Evolutionary conservation across 345 rosid genomes (phyloP).

Genomic region (Aethionema arabicum): DNA sequence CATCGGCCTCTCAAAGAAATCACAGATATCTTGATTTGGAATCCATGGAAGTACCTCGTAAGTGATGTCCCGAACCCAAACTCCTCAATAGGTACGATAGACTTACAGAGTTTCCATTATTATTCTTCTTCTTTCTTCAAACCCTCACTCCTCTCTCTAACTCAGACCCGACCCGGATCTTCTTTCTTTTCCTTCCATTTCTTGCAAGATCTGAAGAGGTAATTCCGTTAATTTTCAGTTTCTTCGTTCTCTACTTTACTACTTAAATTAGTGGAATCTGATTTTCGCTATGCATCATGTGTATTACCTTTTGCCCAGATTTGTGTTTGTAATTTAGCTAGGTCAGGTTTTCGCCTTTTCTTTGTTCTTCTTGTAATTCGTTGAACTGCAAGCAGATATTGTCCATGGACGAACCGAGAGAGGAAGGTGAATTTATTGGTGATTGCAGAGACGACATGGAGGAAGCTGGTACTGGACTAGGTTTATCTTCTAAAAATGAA

Average conservation of each 20-base stretch:
- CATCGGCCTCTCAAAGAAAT: too few species aligned
- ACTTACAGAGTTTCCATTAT: too few species aligned
- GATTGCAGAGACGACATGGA: conserved; percentile 22
- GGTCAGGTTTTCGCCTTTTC: background rate
- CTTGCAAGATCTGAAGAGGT: conserved; percentile 15
- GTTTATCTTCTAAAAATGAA: conserved; percentile 22
- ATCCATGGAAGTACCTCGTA: too few species aligned
- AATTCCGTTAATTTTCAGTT: conserved; percentile 3
- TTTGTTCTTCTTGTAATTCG: conserved; percentile 1
- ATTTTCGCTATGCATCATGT: background rate
- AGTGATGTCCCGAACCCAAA: too few species aligned
- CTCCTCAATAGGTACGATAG: too few species aligned
- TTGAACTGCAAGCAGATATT: conserved; percentile 7
- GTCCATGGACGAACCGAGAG: conserved; percentile 30
- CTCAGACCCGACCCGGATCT: conserved; percentile 23
- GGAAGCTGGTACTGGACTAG: conserved; percentile 12
- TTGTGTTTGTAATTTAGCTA: conserved; percentile 3
- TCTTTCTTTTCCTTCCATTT: background rate
- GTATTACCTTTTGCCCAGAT: conserved; percentile 7
- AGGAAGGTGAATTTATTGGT: conserved; percentile 15
- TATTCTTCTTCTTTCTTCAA: background rate
- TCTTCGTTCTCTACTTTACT: background rate
- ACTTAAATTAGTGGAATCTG: background rate
- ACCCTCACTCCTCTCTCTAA: conserved; percentile 26
- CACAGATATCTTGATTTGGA: too few species aligned